phyloP scores from a whole-genome alignment of 192 early-diverging fungal species.

The Coemansia sp. region DNA sequence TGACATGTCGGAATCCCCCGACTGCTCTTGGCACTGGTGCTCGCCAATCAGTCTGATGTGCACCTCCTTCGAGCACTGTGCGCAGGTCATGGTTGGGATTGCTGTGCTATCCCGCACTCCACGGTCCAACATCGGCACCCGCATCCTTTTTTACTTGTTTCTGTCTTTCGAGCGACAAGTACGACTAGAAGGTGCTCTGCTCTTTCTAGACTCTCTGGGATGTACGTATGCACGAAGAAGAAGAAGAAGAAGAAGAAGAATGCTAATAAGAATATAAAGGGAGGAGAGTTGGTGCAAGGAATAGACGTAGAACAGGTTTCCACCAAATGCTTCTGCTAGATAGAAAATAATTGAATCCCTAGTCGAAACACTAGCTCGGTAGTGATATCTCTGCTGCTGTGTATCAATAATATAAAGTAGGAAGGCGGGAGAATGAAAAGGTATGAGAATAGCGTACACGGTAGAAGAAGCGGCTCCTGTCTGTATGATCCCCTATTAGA shows the following conservation, averaged over 20 bases:
- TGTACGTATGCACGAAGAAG: not conserved
- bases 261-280: not conserved
- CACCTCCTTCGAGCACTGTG: conserved; percentile 53
- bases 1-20: conserved; percentile 30
- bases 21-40: conserved; percentile 42
- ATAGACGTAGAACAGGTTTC: too few species aligned
- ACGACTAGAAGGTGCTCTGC: not conserved
- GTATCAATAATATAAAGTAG: too few species aligned
- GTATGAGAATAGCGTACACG: too few species aligned
- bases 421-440: too few species aligned
- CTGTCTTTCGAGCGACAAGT: not conserved
- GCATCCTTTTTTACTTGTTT: conserved; percentile 2
- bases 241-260: not conserved
- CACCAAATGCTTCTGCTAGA: too few species aligned
- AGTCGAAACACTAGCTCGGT: too few species aligned
- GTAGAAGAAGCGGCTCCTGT: too few species aligned
- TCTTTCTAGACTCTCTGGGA: too few species aligned
- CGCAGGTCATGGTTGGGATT: conserved; percentile 53
- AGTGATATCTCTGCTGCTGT: too few species aligned
- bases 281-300: not conserved
- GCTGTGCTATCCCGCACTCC: conserved; percentile 48
- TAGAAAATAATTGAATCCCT: too few species aligned
- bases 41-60: conserved; percentile 50
- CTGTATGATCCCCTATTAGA: too few species aligned
- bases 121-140: conserved; percentile 38